Base-by-base conservation (phyloP, 306 rosid species). In the Abrus precatorius region DNA sequence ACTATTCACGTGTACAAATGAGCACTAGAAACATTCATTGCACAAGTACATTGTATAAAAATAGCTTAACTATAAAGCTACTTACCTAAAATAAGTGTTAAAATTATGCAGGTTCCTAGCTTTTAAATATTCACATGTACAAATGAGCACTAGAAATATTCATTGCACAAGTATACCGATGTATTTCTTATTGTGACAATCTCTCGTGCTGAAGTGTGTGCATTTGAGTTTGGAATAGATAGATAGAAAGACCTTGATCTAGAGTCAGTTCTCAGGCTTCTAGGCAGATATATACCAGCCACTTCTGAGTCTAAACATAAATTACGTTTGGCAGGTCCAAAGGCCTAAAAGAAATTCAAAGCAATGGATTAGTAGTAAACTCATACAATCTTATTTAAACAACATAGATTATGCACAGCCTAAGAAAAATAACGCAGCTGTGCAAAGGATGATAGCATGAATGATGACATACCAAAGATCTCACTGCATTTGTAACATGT, bases 161-260 rank as follows among this genome's bases (percentile, higher is more conserved):
- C 6, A 38, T 38, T 38, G 41, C 41, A 38, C 3, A 38, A 20
- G 20, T 20, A 38, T 38, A 1, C 1, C 3, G 5, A 65, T 5
- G 5, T 45, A 52, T 82, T 74, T 32, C 57, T 69, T 66, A 61
- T 57, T 69, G 57, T 43, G 53, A 74, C 73, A 20, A 20, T 27
- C 43, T 56, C 27, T 61, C 30, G 4, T 69, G 40, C 54, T 47
- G 38, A 68, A 38, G 73, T 12, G 69, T 43, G 60, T 47, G 49
- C 38, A 60, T 32, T 71, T 52, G 74, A 45, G 60, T 72, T 48
- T 28, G 77, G 75, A 67, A 20, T 20, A 20, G 20, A 20, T 20
- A 62, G 83, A 49, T 76, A 45, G 66, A 36, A 49, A 69, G 48
- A 92, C 97, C 97, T 93, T 77, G 90, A 80, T 53, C 82, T 86